These are phyloP conservation scores for Mycena sanguinolenta DNA, from an alignment of 768 basidiomycete species.

Conservation along the genomic window DNA sequence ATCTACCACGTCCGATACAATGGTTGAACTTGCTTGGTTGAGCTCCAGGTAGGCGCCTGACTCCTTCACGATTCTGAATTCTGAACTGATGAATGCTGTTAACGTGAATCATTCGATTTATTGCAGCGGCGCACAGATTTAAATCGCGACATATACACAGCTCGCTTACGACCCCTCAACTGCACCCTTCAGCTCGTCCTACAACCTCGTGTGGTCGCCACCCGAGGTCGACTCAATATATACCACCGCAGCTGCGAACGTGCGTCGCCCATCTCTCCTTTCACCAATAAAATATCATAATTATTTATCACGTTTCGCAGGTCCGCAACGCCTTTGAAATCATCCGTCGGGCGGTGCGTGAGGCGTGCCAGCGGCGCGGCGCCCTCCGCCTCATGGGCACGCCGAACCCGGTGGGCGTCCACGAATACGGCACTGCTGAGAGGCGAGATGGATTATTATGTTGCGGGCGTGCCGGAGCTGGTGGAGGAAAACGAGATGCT, in stretches of 20 bases:
- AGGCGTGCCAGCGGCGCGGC: conserved; percentile 14
- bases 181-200: conserved; percentile 24
- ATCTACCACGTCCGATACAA: too few species aligned
- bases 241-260: conserved; percentile 8
- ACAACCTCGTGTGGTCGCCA: conserved; percentile 24
- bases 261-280: neutral
- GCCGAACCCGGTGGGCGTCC: conserved; percentile 9
- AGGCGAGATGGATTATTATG: conserved; percentile 10
- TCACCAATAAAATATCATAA: too few species aligned
- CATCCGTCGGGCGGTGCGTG: conserved; percentile 12
- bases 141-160: too few species aligned
- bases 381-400: conserved; percentile 9
- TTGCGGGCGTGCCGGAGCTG: neutral
- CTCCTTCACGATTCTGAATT: too few species aligned
- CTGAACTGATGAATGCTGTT: too few species aligned
- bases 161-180: conserved; percentile 20
- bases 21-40: too few species aligned
- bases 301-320: neutral
- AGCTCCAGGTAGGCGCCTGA: too few species aligned
- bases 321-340: conserved; percentile 9
- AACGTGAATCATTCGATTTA: too few species aligned
- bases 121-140: too few species aligned
- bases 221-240: conserved; percentile 22
- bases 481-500: neutral
- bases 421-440: neutral